A percentile compares a stretch with the other conserved stretches of the same genome.
Conservation (phyloP, 352 stramenopile genomes). For the Globisporangium barbulae region DNA sequence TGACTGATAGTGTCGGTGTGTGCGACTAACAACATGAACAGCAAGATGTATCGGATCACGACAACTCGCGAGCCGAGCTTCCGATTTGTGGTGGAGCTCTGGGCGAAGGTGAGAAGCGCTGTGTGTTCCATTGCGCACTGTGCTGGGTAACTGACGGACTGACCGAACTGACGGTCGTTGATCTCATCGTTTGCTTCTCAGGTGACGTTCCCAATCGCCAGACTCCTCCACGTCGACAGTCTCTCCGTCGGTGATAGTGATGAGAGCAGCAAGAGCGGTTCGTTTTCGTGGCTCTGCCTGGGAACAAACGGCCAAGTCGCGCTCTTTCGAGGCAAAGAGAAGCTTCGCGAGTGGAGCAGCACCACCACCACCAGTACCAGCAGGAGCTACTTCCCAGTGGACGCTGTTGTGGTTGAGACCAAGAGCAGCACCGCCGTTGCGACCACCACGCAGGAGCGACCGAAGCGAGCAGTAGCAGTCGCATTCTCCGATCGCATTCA, state of each 20-base stretch:
- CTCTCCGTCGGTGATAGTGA: slow-evolving; percentile 6
- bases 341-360: slow-evolving; percentile 25
- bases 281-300: slow-evolving; percentile 34
- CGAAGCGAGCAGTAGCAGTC: slow-evolving; percentile 20
- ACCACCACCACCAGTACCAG: slow-evolving; percentile 2
- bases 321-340: slow-evolving; percentile 33
- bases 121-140: too few species aligned
- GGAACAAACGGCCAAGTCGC: slow-evolving; percentile 34
- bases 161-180: neutral
- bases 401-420: slow-evolving; percentile 21
- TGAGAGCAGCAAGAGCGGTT: neutral
- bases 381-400: slow-evolving; percentile 22
- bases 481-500: slow-evolving; percentile 32
- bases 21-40: slow-evolving; percentile 15
- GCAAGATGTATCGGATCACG: slow-evolving; percentile 40
- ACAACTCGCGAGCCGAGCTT: slow-evolving; percentile 26
- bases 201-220: slow-evolving; percentile 38
- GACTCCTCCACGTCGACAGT: slow-evolving; percentile 27
- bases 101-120: slow-evolving; percentile 17
- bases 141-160: neutral
- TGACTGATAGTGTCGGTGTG: slow-evolving; percentile 5
- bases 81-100: slow-evolving; percentile 33
- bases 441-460: neutral
- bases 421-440: neutral
- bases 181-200: slow-evolving; percentile 4